Evolutionary conservation across 768 basidiomycete genomes (phyloP).

Genomic region (Neoboletus subvelutipes): DNA sequence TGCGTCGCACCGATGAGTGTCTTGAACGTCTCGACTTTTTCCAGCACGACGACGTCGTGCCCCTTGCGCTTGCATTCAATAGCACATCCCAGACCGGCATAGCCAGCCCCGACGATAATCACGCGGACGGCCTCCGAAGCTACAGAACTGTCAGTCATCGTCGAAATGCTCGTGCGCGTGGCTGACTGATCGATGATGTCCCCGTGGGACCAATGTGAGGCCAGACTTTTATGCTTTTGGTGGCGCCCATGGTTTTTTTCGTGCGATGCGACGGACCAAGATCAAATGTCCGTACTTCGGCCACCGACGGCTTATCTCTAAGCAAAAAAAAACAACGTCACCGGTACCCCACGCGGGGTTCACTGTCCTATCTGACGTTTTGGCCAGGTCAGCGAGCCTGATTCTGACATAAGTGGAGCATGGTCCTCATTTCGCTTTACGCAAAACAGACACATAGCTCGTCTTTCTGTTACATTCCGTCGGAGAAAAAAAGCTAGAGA

Average conservation of each 20-base stretch:
- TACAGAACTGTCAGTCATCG: background rate
- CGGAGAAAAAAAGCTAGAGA: background rate
- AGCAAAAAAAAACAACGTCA: background rate
- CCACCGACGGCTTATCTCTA: background rate
- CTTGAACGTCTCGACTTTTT: slow-evolving; percentile 19
- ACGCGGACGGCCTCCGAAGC: background rate
- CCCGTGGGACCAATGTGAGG: too few relatives aligned
- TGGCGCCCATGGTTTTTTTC: background rate
- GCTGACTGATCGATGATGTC: background rate
- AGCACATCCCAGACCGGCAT: slow-evolving; percentile 30
- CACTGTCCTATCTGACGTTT: background rate
- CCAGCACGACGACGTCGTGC: slow-evolving; percentile 28
- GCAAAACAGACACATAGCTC: background rate
- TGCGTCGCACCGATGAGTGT: slow-evolving; percentile 16
- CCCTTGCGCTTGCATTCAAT: slow-evolving; percentile 29
- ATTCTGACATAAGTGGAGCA: background rate
- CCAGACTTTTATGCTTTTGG: background rate
- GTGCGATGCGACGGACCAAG: background rate
- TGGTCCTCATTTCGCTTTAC: background rate
- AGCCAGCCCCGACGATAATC: slow-evolving; percentile 29
- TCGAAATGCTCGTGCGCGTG: background rate
- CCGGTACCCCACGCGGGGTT: background rate
- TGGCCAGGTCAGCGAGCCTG: background rate
- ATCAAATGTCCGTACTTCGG: background rate
- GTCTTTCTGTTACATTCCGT: background rate